Percentiles rank a stretch among this genome's conserved stretches.
These are phyloP conservation scores for Ramaria rubella DNA, from an alignment of 768 basidiomycete species.

Conservation along the genomic window DNA sequence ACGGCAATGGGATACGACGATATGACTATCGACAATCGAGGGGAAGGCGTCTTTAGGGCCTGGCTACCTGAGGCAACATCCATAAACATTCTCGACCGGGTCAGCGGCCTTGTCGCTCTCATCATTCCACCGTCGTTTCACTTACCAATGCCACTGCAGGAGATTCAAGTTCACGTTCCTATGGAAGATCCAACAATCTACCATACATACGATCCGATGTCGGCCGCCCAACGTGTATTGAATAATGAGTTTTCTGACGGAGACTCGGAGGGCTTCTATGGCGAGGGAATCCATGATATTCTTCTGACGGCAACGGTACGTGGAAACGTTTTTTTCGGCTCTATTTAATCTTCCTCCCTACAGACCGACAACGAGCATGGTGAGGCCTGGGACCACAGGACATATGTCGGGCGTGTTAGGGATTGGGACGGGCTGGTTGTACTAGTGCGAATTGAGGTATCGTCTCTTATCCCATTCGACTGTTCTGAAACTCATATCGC, in stretches of 20 bases:
- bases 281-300: not conserved
- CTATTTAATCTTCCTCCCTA: too few species aligned
- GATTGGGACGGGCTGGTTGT: slow-evolving; percentile 47
- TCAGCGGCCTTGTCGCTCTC: not conserved
- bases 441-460: slow-evolving; percentile 37
- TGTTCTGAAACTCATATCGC: slow-evolving; percentile 19
- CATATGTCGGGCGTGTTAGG: slow-evolving; percentile 42
- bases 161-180: not conserved
- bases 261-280: not conserved
- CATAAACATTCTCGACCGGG: not conserved
- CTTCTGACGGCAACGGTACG: too few species aligned
- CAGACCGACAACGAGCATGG: slow-evolving; percentile 43
- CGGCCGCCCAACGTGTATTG: slow-evolving; percentile 43
- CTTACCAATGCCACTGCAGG: not conserved
- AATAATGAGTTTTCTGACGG: slow-evolving; percentile 44
- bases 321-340: too few species aligned
- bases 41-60: not conserved
- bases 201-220: slow-evolving; percentile 7
- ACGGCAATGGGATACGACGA: not conserved
- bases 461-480: not conserved
- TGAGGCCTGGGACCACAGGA: slow-evolving; percentile 44
- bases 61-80: not conserved
- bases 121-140: not conserved
- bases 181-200: not conserved
- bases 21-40: not conserved